Conservation (phyloP, 305 asterid species). For the Ilex paraguariensis region DNA sequence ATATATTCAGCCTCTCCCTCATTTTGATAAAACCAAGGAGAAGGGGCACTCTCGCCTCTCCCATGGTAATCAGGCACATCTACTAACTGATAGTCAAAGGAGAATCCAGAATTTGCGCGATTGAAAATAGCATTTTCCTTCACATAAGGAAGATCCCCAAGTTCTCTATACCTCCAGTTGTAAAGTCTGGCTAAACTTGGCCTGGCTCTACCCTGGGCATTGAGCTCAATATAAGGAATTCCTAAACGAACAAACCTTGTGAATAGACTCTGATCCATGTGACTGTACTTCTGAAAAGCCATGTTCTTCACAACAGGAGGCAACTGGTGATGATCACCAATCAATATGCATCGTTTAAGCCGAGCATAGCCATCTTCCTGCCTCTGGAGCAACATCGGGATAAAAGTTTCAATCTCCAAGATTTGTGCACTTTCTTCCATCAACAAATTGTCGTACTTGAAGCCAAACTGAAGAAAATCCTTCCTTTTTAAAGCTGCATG, state of each 20-base stretch:
- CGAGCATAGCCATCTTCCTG: slow-evolving; percentile 99
- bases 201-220: slow-evolving; percentile 98
- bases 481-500: slow-evolving; percentile 98
- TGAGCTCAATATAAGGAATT: slow-evolving; percentile 91
- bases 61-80: slow-evolving; percentile 92
- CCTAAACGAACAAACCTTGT: slow-evolving; percentile 96
- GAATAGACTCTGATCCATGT: slow-evolving; percentile 98
- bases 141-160: slow-evolving; percentile 86
- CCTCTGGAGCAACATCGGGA: slow-evolving; percentile 97
- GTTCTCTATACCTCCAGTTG: slow-evolving; percentile 93
- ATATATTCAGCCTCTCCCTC: slow-evolving; percentile 97
- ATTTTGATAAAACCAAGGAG: slow-evolving; percentile 99
- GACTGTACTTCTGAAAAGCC: slow-evolving; percentile 99
- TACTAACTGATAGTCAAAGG: slow-evolving; percentile 84
- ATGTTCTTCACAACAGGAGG: slow-evolving; percentile 99
- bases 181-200: slow-evolving; percentile 92
- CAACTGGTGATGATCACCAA: slow-evolving; percentile 97
- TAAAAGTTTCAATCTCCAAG: slow-evolving; percentile 95
- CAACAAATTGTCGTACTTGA: slow-evolving; percentile 87
- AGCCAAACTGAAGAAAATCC: slow-evolving; percentile 88
- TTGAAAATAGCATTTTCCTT: slow-evolving; percentile 57
- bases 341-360: slow-evolving; percentile 94
- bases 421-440: slow-evolving; percentile 99
- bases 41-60: slow-evolving; percentile 94
- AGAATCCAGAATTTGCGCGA: slow-evolving; percentile 85